Percentiles rank a stretch among this genome's conserved stretches.
phyloP scores from a whole-genome alignment of 805 yeast species.

The Starmerella gropengiesseri region DNA sequence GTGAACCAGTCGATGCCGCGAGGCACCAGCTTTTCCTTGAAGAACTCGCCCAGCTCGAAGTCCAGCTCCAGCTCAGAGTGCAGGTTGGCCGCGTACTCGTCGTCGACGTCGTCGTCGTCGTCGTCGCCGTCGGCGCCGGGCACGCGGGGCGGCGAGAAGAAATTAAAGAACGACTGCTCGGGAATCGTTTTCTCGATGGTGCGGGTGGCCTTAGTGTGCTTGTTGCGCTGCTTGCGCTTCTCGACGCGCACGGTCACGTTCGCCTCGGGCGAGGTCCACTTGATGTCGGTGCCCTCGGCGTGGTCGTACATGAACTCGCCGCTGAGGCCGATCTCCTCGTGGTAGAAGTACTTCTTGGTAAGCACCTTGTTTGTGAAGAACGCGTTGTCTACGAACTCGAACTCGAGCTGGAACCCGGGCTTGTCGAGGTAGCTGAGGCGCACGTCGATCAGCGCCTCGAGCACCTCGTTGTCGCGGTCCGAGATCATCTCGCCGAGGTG shows the following conservation, averaged over 20 bases:
- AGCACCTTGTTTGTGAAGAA: slow-evolving; percentile 63
- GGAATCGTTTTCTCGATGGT: slow-evolving; percentile 91
- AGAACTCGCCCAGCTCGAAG: slow-evolving; percentile 90
- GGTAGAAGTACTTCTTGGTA: slow-evolving; percentile 84
- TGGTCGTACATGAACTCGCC: slow-evolving; percentile 96
- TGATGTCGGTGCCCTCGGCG: slow-evolving; percentile 80
- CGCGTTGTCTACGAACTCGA: slow-evolving; percentile 66
- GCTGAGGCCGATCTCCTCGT: slow-evolving; percentile 82
- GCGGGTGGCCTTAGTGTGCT: slow-evolving; percentile 89
- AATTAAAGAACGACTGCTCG: slow-evolving; percentile 89
- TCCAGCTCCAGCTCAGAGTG: slow-evolving; percentile 82
- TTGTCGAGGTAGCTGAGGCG: slow-evolving; percentile 62
- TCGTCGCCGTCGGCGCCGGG: slow-evolving; percentile 38
- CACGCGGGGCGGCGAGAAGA: slow-evolving; percentile 85
- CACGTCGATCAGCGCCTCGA: slow-evolving; percentile 56
- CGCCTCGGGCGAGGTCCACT: slow-evolving; percentile 69
- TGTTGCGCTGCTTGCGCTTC: slow-evolving; percentile 94
- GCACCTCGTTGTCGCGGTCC: slow-evolving; percentile 80
- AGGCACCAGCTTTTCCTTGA: slow-evolving; percentile 90
- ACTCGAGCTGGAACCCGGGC: slow-evolving; percentile 83
- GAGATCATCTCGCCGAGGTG: slow-evolving; percentile 74
- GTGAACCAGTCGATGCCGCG: slow-evolving; percentile 98
- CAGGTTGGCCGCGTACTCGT: slow-evolving; percentile 58
- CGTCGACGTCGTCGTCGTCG: slow-evolving; percentile 42
- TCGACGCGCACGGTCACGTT: slow-evolving; percentile 82